Conservation (phyloP, 2,329 filamentous ascomycete species). For the Hypoxylon sp. region DNA sequence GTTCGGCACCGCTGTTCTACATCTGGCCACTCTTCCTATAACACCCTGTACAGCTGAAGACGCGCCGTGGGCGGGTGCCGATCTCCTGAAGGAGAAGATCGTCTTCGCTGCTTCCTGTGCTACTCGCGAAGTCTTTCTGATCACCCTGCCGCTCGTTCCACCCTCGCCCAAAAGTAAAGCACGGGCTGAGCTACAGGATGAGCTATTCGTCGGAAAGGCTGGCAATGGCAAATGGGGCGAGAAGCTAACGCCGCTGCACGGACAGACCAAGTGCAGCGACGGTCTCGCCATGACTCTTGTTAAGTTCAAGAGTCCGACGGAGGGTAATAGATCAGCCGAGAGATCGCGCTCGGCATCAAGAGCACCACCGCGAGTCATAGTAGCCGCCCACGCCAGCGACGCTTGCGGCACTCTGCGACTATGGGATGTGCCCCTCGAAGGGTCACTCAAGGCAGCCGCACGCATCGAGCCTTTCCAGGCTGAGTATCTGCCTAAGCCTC, state of each 20-base stretch:
- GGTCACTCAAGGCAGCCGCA: slow-evolving; percentile 47
- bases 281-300: slow-evolving; percentile 64
- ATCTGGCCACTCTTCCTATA: slow-evolving; percentile 64
- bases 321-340: slow-evolving; percentile 51
- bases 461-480: slow-evolving; percentile 64
- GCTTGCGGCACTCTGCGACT: slow-evolving; percentile 65
- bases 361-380: slow-evolving; percentile 55
- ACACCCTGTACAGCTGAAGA: slow-evolving; percentile 59
- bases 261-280: slow-evolving; percentile 61
- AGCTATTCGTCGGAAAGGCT: slow-evolving; percentile 60
- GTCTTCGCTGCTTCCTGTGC: slow-evolving; percentile 68
- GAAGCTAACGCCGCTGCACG: slow-evolving; percentile 60
- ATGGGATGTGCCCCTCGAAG: slow-evolving; percentile 64
- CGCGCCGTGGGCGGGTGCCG: slow-evolving; percentile 55
- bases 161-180: slow-evolving; percentile 67
- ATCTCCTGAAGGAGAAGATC: slow-evolving; percentile 63
- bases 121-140: slow-evolving; percentile 63
- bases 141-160: slow-evolving; percentile 67
- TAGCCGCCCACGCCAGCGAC: slow-evolving; percentile 67
- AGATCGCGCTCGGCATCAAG: slow-evolving; percentile 44
- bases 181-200: slow-evolving; percentile 59
- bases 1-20: slow-evolving; percentile 62
- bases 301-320: slow-evolving; percentile 48
- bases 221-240: slow-evolving; percentile 72
- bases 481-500: slow-evolving; percentile 63